These are phyloP conservation scores for Sugiyamaella boreocaroliniensis DNA, from an alignment of 805 yeast species.

Conservation along the genomic window DNA sequence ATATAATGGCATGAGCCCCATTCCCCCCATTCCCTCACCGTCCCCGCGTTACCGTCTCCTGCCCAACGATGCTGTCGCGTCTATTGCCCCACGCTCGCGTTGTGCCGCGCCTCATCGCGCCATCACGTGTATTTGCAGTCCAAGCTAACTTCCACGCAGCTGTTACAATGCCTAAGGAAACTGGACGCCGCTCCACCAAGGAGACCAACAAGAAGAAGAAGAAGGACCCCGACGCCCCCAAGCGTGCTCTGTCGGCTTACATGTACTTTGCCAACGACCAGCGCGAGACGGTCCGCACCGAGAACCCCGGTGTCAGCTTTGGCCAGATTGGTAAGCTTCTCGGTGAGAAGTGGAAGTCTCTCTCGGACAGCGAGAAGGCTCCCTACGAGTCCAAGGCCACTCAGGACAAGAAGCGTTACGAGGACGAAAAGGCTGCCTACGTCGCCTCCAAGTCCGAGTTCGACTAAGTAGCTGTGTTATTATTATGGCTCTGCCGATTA, in stretches of 20 bases:
- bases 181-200: slow-evolving; percentile 18
- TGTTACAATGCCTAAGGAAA: slow-evolving; percentile 24
- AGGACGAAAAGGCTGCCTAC: slow-evolving; percentile 82
- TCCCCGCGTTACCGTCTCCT: no score
- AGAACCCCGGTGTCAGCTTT: slow-evolving; percentile 92
- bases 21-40: no score
- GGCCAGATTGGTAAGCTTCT: slow-evolving; percentile 90
- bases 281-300: slow-evolving; percentile 92
- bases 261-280: slow-evolving; percentile 98
- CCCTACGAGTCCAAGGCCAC: slow-evolving; percentile 94
- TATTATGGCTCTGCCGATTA: slow-evolving; percentile 3
- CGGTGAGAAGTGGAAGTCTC: slow-evolving; percentile 96
- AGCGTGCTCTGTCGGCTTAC: slow-evolving; percentile 96
- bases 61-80: background rate
- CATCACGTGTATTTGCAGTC: background rate
- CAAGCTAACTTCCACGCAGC: slow-evolving; percentile 13
- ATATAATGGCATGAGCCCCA: no score
- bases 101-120: background rate
- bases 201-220: slow-evolving; percentile 18
- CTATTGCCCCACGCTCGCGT: background rate
- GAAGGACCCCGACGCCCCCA: slow-evolving; percentile 81
- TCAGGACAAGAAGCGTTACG: slow-evolving; percentile 96
- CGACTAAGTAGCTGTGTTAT: slow-evolving; percentile 15
- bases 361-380: slow-evolving; percentile 70
- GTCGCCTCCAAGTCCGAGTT: slow-evolving; percentile 34